Percentiles rank a stretch among this genome's conserved stretches.
Conservation (phyloP, 805 yeast genomes). For the Ogataea methylovora region DNA sequence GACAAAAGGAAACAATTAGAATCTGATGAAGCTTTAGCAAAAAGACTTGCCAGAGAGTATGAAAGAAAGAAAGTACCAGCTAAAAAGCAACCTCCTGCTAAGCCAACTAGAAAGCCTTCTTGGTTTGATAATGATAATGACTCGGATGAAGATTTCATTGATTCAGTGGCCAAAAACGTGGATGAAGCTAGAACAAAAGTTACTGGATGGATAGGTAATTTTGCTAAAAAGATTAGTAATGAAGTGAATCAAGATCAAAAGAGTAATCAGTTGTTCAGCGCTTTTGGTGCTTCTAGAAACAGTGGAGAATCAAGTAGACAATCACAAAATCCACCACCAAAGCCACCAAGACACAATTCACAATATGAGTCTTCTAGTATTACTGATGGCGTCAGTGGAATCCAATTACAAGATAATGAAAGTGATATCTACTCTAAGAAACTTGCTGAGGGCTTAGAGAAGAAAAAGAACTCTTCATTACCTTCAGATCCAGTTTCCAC, state of each 20-base stretch:
- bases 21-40: slow-evolving; percentile 73
- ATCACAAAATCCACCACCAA: neutral
- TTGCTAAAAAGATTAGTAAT: slow-evolving; percentile 41
- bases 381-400: slow-evolving; percentile 8
- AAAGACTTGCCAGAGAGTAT: slow-evolving; percentile 66
- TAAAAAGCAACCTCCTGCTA: slow-evolving; percentile 10
- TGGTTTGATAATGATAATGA: slow-evolving; percentile 22
- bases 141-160: slow-evolving; percentile 43
- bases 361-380: too few species aligned
- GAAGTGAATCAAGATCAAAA: slow-evolving; percentile 8
- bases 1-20: slow-evolving; percentile 22
- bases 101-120: slow-evolving; percentile 20
- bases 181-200: slow-evolving; percentile 75
- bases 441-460: too few species aligned
- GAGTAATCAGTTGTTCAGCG: slow-evolving; percentile 21
- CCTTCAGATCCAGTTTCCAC: slow-evolving; percentile 12
- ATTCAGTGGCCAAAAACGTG: slow-evolving; percentile 62
- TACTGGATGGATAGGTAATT: slow-evolving; percentile 69
- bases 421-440: slow-evolving; percentile 7
- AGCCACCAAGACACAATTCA: neutral
- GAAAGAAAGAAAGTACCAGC: slow-evolving; percentile 15
- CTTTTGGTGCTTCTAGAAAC: slow-evolving; percentile 21
- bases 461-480: neutral
- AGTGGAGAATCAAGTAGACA: neutral
- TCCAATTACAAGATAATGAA: slow-evolving; percentile 15